A percentile compares a stretch with the other conserved stretches of the same genome.
Evolutionary conservation across 345 rosid species (phyloP).

Genomic region (Theobroma cacao): DNA sequence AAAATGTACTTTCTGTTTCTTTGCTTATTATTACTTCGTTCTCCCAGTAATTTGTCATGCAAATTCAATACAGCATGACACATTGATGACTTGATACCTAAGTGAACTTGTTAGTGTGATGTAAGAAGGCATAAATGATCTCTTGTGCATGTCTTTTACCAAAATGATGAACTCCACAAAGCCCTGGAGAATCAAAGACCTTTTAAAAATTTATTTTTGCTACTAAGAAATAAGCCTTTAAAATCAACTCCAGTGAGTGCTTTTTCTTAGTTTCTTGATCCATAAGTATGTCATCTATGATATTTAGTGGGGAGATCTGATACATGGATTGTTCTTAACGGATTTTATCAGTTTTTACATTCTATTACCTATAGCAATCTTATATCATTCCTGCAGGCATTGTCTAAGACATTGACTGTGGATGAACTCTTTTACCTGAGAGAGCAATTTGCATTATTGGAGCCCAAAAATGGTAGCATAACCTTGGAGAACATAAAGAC

Average conservation of each 20-base stretch:
- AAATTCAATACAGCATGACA: background rate
- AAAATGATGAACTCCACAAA: background rate
- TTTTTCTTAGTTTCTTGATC: background rate
- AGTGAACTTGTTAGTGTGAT: background rate
- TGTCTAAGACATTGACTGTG: slow-evolving; percentile 71
- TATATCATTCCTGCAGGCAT: slow-evolving; percentile 49
- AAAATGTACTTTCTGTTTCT: background rate
- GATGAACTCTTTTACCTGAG: slow-evolving; percentile 67
- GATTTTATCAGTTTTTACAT: background rate
- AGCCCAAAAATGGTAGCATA: slow-evolving; percentile 69
- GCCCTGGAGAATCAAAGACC: background rate
- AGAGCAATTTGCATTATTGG: slow-evolving; percentile 71
- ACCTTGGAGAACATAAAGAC: slow-evolving; percentile 63
- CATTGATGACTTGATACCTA: background rate
- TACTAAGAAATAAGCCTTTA: background rate
- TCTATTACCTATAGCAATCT: background rate
- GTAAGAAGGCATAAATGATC: background rate
- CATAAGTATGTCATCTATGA: background rate
- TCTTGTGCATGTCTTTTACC: background rate
- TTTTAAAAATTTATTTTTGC: background rate
- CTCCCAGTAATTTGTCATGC: background rate
- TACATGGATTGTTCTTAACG: background rate
- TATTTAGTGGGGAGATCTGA: background rate
- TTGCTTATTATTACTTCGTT: background rate
- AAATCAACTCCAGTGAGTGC: background rate